Conservation (phyloP, 2,329 filamentous ascomycete genomes). For the Diaporthe ampelina region DNA sequence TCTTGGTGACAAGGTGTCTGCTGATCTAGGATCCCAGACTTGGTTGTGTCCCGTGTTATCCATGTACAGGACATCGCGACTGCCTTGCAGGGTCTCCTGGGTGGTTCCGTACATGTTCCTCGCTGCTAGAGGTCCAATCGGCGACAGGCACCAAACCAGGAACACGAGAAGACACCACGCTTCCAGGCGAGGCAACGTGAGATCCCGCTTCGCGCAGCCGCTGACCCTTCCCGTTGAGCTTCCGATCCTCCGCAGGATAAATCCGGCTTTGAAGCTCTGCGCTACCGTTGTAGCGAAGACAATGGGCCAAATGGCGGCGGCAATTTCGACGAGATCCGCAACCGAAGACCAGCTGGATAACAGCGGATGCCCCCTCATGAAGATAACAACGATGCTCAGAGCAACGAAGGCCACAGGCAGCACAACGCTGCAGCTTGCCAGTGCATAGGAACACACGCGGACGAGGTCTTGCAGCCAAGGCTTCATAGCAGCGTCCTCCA, state of each 20-base stretch:
- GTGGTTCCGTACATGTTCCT: constrained; percentile 14
- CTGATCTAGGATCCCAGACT: constrained; percentile 27
- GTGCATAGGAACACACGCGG: constrained; percentile 32
- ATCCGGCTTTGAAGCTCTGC: constrained; percentile 43
- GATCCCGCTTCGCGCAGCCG: constrained; percentile 35
- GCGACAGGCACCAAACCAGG: constrained; percentile 42
- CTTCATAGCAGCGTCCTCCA: neutral
- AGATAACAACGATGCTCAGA: constrained; percentile 3
- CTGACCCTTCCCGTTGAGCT: constrained; percentile 37
- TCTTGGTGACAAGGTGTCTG: neutral
- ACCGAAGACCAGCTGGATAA: constrained; percentile 27
- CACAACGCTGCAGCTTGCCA: constrained; percentile 38
- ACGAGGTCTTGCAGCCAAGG: constrained; percentile 26
- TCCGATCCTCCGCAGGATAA: constrained; percentile 33
- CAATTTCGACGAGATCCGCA: constrained; percentile 41
- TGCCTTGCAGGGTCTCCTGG: neutral
- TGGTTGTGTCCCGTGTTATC: constrained; percentile 35
- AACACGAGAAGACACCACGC: constrained; percentile 37
- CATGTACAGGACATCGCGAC: constrained; percentile 34
- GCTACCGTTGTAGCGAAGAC: constrained; percentile 44
- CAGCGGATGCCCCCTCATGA: constrained; percentile 29
- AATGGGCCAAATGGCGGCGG: constrained; percentile 43
- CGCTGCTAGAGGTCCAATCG: constrained; percentile 42
- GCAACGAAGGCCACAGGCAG: constrained; percentile 35
- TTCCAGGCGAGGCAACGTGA: constrained; percentile 35